Evolutionary conservation across 2,329 filamentous ascomycete genomes (phyloP).

Genomic region (Botrytis sinoallii): DNA sequence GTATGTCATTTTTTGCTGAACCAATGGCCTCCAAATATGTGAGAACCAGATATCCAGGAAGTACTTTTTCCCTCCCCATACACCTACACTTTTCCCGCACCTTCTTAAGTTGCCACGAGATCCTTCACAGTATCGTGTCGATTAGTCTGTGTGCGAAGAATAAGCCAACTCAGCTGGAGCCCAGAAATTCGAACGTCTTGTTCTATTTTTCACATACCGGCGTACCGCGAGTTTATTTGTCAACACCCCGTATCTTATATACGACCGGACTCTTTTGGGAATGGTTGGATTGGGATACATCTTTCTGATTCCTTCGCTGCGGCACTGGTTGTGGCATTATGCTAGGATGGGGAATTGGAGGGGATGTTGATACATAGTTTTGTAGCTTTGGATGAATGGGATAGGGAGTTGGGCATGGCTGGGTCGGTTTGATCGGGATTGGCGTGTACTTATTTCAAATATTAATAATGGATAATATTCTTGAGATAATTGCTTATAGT

Average conservation of each 20-base stretch:
- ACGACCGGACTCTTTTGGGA: constrained; percentile 20
- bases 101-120: constrained; percentile 95
- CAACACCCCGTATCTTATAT: constrained; percentile 27
- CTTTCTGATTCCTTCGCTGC: constrained; percentile 14
- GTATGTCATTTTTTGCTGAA: neutral
- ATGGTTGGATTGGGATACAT: constrained; percentile 18
- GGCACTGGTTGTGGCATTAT: constrained; percentile 16
- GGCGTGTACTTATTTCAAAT: neutral
- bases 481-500: neutral
- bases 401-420: neutral
- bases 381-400: neutral
- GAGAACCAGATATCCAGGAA: neutral
- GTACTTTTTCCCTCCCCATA: neutral
- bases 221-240: constrained; percentile 30
- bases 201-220: constrained; percentile 35
- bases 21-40: neutral
- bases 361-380: constrained; percentile 10
- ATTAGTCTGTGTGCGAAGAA: constrained; percentile 97
- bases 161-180: constrained; percentile 37
- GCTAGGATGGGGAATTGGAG: constrained; percentile 7
- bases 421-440: no score
- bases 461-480: neutral
- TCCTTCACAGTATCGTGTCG: constrained; percentile 76
- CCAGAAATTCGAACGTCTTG: constrained; percentile 39
- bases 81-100: constrained; percentile 51